Conservation (phyloP, 1,284 basidiomycete genomes). For the Malassezia slooffiae region DNA sequence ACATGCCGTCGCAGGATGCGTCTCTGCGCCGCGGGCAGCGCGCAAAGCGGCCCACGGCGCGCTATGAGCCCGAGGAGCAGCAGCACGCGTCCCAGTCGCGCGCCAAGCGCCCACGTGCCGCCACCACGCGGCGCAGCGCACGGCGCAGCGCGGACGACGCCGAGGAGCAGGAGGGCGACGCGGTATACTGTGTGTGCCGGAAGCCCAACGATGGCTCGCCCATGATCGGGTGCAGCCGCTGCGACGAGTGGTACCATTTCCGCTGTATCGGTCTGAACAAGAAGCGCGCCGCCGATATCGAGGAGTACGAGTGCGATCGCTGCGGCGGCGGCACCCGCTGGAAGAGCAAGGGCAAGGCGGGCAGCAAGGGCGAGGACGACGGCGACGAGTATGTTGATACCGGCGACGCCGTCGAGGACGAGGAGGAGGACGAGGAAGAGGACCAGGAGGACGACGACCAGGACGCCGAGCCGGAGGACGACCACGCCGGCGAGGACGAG, state of each 20-base stretch:
- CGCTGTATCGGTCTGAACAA: conserved; percentile 36
- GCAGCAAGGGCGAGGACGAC: conserved; percentile 1
- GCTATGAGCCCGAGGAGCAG: conserved; percentile 2
- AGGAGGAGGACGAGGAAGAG: background rate
- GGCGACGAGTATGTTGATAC: too few species aligned
- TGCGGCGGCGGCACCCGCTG: conserved; percentile 11
- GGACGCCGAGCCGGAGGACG: background rate
- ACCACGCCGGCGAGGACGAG: background rate
- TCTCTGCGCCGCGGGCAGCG: conserved; percentile 10
- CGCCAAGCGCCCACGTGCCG: too few species aligned
- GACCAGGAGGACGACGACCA: background rate
- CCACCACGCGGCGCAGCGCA: background rate
- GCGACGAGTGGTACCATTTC: conserved; percentile 43
- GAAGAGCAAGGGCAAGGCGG: background rate
- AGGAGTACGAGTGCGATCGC: conserved; percentile 30
- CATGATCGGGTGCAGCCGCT: conserved; percentile 39
- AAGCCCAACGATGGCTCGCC: conserved; percentile 36
- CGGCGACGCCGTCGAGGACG: background rate
- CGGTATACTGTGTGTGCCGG: conserved; percentile 38
- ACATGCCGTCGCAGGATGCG: conserved; percentile 1
- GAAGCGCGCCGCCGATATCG: conserved; percentile 29
- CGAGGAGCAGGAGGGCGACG: conserved; percentile 16
- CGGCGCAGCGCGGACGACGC: background rate
- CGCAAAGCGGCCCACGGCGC: conserved; percentile 9
- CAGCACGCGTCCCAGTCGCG: background rate